phyloP scores from a whole-genome alignment of 495 filamentous ascomycete species.

The Staphylotrichum longicolle region DNA sequence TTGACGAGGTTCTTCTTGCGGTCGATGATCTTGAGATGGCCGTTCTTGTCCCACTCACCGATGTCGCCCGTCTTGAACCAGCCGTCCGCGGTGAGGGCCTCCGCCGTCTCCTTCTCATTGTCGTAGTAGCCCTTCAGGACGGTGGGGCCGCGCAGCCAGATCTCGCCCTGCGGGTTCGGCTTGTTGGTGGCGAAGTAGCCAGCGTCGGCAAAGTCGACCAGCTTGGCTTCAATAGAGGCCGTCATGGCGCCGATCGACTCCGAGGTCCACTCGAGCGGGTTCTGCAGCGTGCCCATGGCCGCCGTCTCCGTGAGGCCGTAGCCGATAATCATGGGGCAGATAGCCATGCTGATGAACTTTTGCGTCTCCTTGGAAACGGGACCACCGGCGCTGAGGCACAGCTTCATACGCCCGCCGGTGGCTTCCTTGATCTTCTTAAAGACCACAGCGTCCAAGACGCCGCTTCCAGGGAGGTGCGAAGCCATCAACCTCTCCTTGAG shows the following conservation, averaged over 20 bases:
- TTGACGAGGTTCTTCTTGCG: slow-evolving; percentile 98
- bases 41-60: slow-evolving; percentile 80
- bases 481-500: slow-evolving; percentile 78
- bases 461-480: slow-evolving; percentile 70
- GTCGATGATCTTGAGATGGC: slow-evolving; percentile 86
- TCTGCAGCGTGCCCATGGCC: slow-evolving; percentile 90
- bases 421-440: slow-evolving; percentile 93
- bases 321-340: slow-evolving; percentile 86
- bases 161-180: slow-evolving; percentile 87
- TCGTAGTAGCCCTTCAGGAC: slow-evolving; percentile 74
- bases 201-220: slow-evolving; percentile 92
- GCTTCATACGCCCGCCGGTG: slow-evolving; percentile 75
- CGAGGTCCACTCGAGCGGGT: slow-evolving; percentile 86
- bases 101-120: slow-evolving; percentile 80
- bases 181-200: slow-evolving; percentile 85
- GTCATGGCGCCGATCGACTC: slow-evolving; percentile 77
- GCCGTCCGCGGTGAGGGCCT: slow-evolving; percentile 68
- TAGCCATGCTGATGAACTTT: slow-evolving; percentile 82
- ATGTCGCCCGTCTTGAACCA: slow-evolving; percentile 98
- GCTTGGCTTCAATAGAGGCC: slow-evolving; percentile 82
- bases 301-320: slow-evolving; percentile 95
- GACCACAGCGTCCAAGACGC: slow-evolving; percentile 70
- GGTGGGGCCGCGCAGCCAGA: slow-evolving; percentile 82
- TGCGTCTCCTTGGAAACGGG: slow-evolving; percentile 85
- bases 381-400: slow-evolving; percentile 85